These are phyloP conservation scores for Corinectria fuckeliana DNA, from an alignment of 2,329 filamentous ascomycete species.

Conservation along the genomic window DNA sequence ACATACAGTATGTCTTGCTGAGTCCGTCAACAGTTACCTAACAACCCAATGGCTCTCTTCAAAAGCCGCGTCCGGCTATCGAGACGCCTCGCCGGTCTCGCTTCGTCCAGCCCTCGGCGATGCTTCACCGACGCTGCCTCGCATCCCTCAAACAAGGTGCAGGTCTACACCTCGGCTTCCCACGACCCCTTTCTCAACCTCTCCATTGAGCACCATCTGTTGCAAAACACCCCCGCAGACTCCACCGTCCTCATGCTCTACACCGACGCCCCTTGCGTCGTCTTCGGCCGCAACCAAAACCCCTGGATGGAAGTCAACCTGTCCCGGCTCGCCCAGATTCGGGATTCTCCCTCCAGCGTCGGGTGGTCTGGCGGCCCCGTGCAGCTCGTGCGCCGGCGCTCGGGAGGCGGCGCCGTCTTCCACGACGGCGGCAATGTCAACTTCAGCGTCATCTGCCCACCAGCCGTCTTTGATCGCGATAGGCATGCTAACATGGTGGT, in stretches of 20 bases:
- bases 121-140: slow-evolving; percentile 49
- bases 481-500: slow-evolving; percentile 93
- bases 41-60: slow-evolving; percentile 18
- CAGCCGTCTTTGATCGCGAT: slow-evolving; percentile 78
- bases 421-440: slow-evolving; percentile 95
- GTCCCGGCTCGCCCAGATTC: slow-evolving; percentile 54
- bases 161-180: slow-evolving; percentile 75
- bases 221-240: slow-evolving; percentile 73
- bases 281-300: slow-evolving; percentile 97
- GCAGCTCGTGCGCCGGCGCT: slow-evolving; percentile 79
- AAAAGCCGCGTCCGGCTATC: slow-evolving; percentile 13
- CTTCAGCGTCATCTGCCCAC: slow-evolving; percentile 88
- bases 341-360: slow-evolving; percentile 28
- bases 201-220: slow-evolving; percentile 88
- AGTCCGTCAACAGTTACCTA: background rate
- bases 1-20: background rate
- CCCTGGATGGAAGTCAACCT: slow-evolving; percentile 94
- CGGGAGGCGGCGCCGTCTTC: slow-evolving; percentile 91
- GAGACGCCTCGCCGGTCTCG: slow-evolving; percentile 1
- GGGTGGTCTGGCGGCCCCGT: slow-evolving; percentile 43
- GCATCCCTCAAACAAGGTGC: slow-evolving; percentile 56
- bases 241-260: slow-evolving; percentile 88
- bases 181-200: slow-evolving; percentile 87
- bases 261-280: slow-evolving; percentile 82
- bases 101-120: slow-evolving; percentile 22